Evolutionary conservation across 176 grass and related monocot species (phyloP).

Genomic region (Carex pumila): DNA sequence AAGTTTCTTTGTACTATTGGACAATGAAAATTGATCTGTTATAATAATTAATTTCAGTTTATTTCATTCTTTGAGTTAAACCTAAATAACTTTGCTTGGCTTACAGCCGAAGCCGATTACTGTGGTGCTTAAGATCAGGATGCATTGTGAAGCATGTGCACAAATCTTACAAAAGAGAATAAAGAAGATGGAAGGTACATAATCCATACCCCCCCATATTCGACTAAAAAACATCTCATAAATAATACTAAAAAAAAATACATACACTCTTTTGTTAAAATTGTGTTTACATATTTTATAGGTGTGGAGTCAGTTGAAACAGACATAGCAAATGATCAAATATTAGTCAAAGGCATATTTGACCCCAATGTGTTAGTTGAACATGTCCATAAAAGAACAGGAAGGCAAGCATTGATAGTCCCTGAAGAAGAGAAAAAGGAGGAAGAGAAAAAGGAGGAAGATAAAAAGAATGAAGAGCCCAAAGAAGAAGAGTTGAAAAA

Average conservation of each 20-base stretch:
- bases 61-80: neutral
- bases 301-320: conserved; percentile 45
- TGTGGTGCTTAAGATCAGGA: conserved; percentile 41
- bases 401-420: conserved; percentile 34
- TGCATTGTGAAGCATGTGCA: conserved; percentile 51
- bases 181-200: conserved; percentile 47
- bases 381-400: conserved; percentile 36
- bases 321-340: conserved; percentile 41
- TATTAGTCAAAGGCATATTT: conserved; percentile 46
- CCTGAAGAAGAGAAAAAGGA: conserved; percentile 36
- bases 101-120: conserved; percentile 36
- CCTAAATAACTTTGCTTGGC: neutral
- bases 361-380: conserved; percentile 32
- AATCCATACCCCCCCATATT: neutral
- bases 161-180: conserved; percentile 41
- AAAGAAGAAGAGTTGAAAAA: conserved; percentile 21
- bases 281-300: neutral
- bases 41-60: no score
- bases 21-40: neutral
- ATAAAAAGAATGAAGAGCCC: conserved; percentile 18
- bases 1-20: neutral
- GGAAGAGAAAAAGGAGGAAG: conserved; percentile 30
- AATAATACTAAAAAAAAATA: neutral
- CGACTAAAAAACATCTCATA: neutral
- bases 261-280: neutral